Conservation (phyloP, 2,329 filamentous ascomycete genomes). For the Apiospora marii region DNA sequence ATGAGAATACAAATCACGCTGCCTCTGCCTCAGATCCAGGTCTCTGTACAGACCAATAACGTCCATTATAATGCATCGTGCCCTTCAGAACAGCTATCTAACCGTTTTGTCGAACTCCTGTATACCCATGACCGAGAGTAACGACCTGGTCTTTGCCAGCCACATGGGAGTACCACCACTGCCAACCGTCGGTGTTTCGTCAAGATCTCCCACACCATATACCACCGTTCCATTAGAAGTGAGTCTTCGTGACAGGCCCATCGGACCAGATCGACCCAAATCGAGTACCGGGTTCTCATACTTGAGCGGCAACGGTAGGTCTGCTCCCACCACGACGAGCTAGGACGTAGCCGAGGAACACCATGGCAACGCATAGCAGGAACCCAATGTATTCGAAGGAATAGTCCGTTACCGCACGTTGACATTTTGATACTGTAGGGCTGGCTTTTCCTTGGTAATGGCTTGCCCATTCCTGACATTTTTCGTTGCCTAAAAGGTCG, state of each 20-base stretch:
- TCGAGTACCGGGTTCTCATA: not conserved
- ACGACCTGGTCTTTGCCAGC: not conserved
- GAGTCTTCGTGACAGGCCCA: no score
- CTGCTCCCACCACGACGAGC: not conserved
- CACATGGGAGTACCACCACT: not conserved
- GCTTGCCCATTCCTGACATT: not conserved
- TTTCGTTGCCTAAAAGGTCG: accelerated
- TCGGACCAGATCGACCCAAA: no score
- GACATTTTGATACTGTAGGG: not conserved
- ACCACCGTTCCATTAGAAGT: not conserved
- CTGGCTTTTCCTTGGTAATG: not conserved
- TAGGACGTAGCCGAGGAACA: not conserved
- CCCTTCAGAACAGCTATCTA: not conserved
- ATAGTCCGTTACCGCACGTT: not conserved
- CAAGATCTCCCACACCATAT: not conserved
- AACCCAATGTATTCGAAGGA: not conserved
- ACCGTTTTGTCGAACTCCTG: not conserved
- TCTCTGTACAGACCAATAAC: not conserved
- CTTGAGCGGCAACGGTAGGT: not conserved
- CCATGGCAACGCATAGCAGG: not conserved
- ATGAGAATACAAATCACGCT: no score
- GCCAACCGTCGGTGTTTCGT: not conserved
- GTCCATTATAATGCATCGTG: not conserved
- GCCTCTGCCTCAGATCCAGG: not conserved
- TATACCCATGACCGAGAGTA: not conserved